These are phyloP conservation scores for Colletotrichum noveboracense DNA, from an alignment of 2,329 filamentous ascomycete genomes.

Conservation along the genomic window DNA sequence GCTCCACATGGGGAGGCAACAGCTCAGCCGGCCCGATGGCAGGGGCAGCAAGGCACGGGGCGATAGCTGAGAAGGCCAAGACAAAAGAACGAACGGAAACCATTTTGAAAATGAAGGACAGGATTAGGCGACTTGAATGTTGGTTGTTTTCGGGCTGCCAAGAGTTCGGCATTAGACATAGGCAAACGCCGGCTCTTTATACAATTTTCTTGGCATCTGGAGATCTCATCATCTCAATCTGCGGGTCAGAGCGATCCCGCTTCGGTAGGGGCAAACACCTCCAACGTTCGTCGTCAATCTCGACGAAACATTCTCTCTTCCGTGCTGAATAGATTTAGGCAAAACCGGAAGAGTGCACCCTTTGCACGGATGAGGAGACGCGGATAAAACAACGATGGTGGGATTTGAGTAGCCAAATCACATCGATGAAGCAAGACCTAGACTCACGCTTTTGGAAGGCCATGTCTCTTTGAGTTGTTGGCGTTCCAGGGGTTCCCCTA, in stretches of 20 bases:
- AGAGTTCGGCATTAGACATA: not conserved
- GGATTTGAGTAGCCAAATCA: not conserved
- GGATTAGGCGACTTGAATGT: not conserved
- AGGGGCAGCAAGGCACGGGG: not conserved
- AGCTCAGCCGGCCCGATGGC: not conserved
- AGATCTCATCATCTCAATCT: not conserved
- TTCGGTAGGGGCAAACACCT: no score
- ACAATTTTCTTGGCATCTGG: not conserved
- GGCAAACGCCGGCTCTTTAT: not conserved
- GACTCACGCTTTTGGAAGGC: not conserved
- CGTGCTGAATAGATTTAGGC: not conserved
- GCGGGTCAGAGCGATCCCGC: no score
- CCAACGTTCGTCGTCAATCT: not conserved
- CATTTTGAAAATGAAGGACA: not conserved
- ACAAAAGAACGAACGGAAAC: not conserved
- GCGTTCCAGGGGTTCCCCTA: not conserved
- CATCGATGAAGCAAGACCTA: not conserved
- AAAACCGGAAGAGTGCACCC: not conserved
- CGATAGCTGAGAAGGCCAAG: constrained; percentile 29
- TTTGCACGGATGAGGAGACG: not conserved
- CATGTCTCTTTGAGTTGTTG: not conserved
- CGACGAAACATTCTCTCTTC: not conserved
- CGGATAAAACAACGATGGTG: not conserved
- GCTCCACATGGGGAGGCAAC: not conserved
- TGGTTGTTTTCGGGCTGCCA: not conserved